phyloP scores from a whole-genome alignment of 805 yeast genomes.

The Suhomyces sp. region DNA sequence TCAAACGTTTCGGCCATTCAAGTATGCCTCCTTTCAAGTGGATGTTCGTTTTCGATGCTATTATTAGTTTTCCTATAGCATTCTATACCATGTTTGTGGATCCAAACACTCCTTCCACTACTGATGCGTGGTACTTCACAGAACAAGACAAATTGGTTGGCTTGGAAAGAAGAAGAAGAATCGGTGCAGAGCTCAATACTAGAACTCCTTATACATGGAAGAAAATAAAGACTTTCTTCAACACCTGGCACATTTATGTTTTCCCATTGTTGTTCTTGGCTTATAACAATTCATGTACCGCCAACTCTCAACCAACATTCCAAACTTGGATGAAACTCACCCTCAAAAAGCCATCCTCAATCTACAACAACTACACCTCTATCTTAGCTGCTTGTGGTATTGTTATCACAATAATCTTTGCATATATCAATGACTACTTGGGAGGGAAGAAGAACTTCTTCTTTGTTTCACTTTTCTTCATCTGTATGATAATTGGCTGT shows the following conservation, averaged over 20 bases:
- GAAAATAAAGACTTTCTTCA: constrained; percentile 41
- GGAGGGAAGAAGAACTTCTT: constrained; percentile 35
- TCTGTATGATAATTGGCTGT: constrained; percentile 40
- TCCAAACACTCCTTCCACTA: constrained; percentile 47
- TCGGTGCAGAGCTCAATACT: constrained; percentile 40
- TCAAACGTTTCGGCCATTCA: constrained; percentile 18
- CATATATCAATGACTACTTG: constrained; percentile 26
- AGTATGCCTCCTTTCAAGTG: constrained; percentile 37
- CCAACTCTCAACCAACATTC: constrained; percentile 35
- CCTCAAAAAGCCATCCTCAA: constrained; percentile 24
- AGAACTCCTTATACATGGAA: constrained; percentile 39
- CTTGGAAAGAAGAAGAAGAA: constrained; percentile 36
- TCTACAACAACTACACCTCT: constrained; percentile 35
- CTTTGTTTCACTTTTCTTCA: constrained; percentile 37
- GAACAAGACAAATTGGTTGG: constrained; percentile 45
- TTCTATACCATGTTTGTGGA: constrained; percentile 42
- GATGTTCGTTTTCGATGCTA: constrained; percentile 47
- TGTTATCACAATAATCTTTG: constrained; percentile 1
- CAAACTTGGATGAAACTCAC: constrained; percentile 35
- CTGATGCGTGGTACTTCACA: constrained; percentile 40
- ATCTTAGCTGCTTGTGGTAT: constrained; percentile 19
- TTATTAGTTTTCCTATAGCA: constrained; percentile 36
- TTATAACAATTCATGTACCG: constrained; percentile 34
- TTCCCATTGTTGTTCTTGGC: constrained; percentile 41
- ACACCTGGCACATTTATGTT: constrained; percentile 48